Evolutionary conservation across 2,329 filamentous ascomycete species (phyloP).

Genomic region (Fusarium sp.): DNA sequence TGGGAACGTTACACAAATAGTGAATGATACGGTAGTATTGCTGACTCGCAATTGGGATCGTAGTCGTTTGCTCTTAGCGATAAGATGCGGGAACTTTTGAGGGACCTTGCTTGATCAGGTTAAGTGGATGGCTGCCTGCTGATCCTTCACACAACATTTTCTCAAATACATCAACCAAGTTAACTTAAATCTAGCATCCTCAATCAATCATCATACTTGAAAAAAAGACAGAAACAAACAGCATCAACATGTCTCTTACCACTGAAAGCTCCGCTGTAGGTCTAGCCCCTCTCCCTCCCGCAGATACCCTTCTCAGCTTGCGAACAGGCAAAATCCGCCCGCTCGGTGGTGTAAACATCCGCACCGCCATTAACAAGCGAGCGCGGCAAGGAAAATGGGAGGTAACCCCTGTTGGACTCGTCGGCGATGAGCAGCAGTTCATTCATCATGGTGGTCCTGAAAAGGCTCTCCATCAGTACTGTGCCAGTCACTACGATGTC

Average conservation of each 20-base stretch:
- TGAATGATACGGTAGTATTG: neutral
- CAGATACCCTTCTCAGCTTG: constrained; percentile 27
- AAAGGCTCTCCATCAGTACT: constrained; percentile 33
- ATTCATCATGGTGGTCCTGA: constrained; percentile 27
- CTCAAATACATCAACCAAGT: neutral
- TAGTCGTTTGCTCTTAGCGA: neutral
- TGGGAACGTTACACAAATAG: neutral
- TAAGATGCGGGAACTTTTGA: constrained; percentile 2
- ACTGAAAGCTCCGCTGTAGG: constrained; percentile 10
- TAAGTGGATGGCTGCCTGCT: constrained; percentile 9
- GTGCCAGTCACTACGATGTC: constrained; percentile 19
- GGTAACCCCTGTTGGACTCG: constrained; percentile 15
- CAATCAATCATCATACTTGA: neutral
- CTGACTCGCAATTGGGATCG: neutral
- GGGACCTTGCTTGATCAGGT: constrained; percentile 11
- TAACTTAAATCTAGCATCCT: neutral
- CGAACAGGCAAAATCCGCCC: constrained; percentile 29
- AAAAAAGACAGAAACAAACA: neutral
- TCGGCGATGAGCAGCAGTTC: constrained; percentile 28
- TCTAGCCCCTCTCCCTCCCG: constrained; percentile 20
- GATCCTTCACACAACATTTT: neutral
- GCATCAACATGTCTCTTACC: neutral
- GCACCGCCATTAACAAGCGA: constrained; percentile 33
- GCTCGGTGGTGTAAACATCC: constrained; percentile 24
- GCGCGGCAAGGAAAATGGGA: constrained; percentile 17